Evolutionary conservation across 2,329 filamentous ascomycete genomes (phyloP), one percentile per base, ranked within the genome.

Genomic region (Chaetomiaceae sp.): DNA sequence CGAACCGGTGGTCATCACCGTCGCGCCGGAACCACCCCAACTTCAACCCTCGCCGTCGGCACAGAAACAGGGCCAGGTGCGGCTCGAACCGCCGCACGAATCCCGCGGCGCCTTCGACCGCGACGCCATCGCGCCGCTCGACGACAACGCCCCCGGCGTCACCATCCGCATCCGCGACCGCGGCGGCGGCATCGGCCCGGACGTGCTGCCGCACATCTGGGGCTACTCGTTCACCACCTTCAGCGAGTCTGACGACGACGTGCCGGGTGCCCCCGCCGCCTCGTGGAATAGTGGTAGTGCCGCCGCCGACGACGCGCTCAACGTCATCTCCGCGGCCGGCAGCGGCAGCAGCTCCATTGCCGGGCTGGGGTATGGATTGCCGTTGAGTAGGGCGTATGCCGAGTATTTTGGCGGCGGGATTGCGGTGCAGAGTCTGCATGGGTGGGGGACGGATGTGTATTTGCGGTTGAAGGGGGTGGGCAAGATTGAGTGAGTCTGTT

Each of bases 401-500:
- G 91, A 98, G 70, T 98, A 97, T 60, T 98, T 98, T 71, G 93
- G 93, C 2, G 93, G 93, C 1, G 90, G 90, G 3, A 93, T 98
- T 48, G 83, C 83, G 4, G 83, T 98, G n/a, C 91, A 98, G 73
- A 96, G 88, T 63, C 68, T 97, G 38, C 93, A 88, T 71, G 91
- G 93, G 4, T 98, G 93, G 93, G 93, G 79, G 4, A 81, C 79
- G 6, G 81, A 86, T 60, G 82, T 86, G 1, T 86, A 85, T 58
- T 62, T 86, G 38, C 68, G 78, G 39, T 63, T 86, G 34, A 81
- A 82, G 61, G 79, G 79, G 2, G 76, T 83, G 7, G 79, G 76
- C 9, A 77, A 72, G 54, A 73, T 80, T 45, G 64, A 69, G 48
- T 69, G 48, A 57, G 54, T 56, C n/a, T n/a, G n/a, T n/a, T n/a